Conservation (phyloP, 2,329 filamentous ascomycete species). For the Penicillium sp. region DNA sequence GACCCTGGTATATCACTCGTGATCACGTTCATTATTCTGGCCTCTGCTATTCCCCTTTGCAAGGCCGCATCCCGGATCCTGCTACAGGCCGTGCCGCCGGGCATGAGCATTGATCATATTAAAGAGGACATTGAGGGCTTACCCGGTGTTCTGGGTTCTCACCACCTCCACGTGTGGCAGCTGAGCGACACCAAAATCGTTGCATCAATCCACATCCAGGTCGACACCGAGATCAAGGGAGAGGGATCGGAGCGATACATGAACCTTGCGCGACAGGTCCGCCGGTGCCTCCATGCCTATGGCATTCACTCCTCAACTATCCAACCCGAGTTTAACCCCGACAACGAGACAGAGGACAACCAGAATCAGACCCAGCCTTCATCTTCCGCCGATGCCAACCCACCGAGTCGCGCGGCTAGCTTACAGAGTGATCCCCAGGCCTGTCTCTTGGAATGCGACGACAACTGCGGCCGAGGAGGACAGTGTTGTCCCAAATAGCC, state of each 20-base stretch:
- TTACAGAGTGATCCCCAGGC: conserved; percentile 35
- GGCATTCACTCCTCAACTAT: conserved; percentile 97
- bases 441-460: conserved; percentile 47
- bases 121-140: conserved; percentile 83
- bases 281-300: conserved; percentile 86
- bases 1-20: conserved; percentile 89
- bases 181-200: conserved; percentile 91
- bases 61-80: conserved; percentile 66
- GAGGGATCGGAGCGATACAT: conserved; percentile 78
- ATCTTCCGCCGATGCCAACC: conserved; percentile 18
- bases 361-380: conserved; percentile 18
- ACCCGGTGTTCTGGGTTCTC: conserved; percentile 80
- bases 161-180: conserved; percentile 98
- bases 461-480: conserved; percentile 39
- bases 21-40: conserved; percentile 72
- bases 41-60: conserved; percentile 48
- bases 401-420: conserved; percentile 35
- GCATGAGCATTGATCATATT: conserved; percentile 83
- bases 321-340: conserved; percentile 70
- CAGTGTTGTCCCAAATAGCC: conserved; percentile 42
- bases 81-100: conserved; percentile 85
- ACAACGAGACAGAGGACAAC: conserved; percentile 33
- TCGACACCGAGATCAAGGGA: conserved; percentile 81
- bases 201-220: conserved; percentile 87
- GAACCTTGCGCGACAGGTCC: conserved; percentile 74